Evolutionary conservation across 2,329 filamentous ascomycete species (phyloP), one percentile per base, ranked within the genome.

Genomic region (Moelleriella libera): DNA sequence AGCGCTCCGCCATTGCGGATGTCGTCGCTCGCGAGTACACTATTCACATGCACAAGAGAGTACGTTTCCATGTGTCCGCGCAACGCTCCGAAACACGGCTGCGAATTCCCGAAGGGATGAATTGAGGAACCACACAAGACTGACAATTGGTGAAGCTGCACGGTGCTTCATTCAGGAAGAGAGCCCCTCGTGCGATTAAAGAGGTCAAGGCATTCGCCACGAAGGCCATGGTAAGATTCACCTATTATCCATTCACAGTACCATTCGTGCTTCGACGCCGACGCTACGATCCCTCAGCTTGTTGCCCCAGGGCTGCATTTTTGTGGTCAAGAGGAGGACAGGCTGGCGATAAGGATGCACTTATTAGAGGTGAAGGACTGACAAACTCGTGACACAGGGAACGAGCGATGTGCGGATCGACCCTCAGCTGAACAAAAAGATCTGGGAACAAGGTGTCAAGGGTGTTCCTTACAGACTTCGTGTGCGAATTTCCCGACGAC

Each of bases 21-120:
- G 94, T 98, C 69, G 90, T 98, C 72, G 84, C 92, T 66, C 88
- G 92, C 81, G 94, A 98, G 80, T 98, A 98, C 83, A 98, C 92
- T 74, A 97, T 98, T 78, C 90, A 98, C 82, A 78, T 98, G 64
- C 92, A 98, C 87, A 97, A 95, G 86, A 85, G 90, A 57, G 64
- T 68, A 66, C 50, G 64, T 67, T 44, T 28, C 48, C 21, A 21
- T 49, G 52, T 55, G 44, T 41, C 14, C 10, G 14, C 11, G 28
- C 31, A 42, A 42, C 21, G 28, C 55, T 46, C 39, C 43, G 21
- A 32, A 10, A 7, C 10, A 30, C 49, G 42, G 42, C 37, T 0
- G 21, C 21, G 30, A 30, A 30, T 44, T 44, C 41, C 9, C 40
- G n/a, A 31, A 30, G 7, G 42, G 7, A 50, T 52, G 21, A 21